A percentile compares a stretch with the other conserved stretches of the same genome.
phyloP scores from a whole-genome alignment of 2,329 filamentous ascomycete species.

The Pseudocercospora vitis region DNA sequence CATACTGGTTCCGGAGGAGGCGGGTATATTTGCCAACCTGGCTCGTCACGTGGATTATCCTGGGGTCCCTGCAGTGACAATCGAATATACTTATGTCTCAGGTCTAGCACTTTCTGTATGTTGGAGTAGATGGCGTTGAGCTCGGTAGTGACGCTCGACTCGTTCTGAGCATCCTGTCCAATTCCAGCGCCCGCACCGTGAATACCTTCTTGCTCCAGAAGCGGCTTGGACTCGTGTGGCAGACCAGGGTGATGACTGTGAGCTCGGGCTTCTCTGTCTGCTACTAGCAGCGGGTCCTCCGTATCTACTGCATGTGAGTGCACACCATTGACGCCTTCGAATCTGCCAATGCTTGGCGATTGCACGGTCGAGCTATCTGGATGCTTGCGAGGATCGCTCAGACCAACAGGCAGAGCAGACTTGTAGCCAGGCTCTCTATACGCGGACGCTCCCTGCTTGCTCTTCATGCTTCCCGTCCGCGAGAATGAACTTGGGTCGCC shows the following conservation, averaged over 20 bases:
- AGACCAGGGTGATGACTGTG: slow-evolving; percentile 54
- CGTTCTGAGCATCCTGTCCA: slow-evolving; percentile 66
- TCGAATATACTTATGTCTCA: slow-evolving; percentile 83
- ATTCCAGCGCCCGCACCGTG: slow-evolving; percentile 60
- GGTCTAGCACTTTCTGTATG: slow-evolving; percentile 83
- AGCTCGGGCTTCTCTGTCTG: slow-evolving; percentile 50
- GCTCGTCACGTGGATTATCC: slow-evolving; percentile 85
- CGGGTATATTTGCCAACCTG: slow-evolving; percentile 85
- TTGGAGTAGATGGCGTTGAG: slow-evolving; percentile 83
- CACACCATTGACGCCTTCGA: slow-evolving; percentile 28
- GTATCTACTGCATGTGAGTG: slow-evolving; percentile 10
- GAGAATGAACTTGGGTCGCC: slow-evolving; percentile 40
- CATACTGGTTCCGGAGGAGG: slow-evolving; percentile 89
- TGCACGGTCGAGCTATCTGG: slow-evolving; percentile 34
- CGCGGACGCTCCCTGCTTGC: slow-evolving; percentile 38
- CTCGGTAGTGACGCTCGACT: slow-evolving; percentile 80
- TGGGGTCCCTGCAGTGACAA: slow-evolving; percentile 77
- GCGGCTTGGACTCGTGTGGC: slow-evolving; percentile 57
- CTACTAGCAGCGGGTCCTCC: slow-evolving; percentile 41
- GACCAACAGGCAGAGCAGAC: slow-evolving; percentile 39
- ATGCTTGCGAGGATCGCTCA: slow-evolving; percentile 37
- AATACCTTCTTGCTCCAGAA: slow-evolving; percentile 56
- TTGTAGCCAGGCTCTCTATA: slow-evolving; percentile 29
- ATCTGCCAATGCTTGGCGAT: slow-evolving; percentile 34
- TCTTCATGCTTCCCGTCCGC: slow-evolving; percentile 46